Evolutionary conservation across 208 protist genomes (phyloP), one percentile per base, ranked within the genome.

Genomic region (Crithidia fasciculata): DNA sequence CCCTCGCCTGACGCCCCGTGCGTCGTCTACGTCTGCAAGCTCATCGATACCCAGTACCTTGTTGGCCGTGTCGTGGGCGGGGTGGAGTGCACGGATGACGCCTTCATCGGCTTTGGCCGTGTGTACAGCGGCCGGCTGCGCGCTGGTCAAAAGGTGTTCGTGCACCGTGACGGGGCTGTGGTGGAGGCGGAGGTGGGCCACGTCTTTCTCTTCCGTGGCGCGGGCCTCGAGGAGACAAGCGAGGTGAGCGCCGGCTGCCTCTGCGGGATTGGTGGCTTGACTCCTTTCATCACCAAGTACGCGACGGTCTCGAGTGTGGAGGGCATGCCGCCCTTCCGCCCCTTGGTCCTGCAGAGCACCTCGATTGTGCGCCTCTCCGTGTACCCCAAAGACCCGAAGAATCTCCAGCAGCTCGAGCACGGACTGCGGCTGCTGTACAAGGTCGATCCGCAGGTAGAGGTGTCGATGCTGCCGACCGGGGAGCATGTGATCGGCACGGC

Each of bases 291-390:
- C 55, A 90, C 93, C 40, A 99, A 99, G 80, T 94, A 95, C 52
- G 98, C 98, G 4, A 99, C 98, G 6, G 63, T 99, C 5, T 89
- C 85, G 16, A 89, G 78, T 3, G 76, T 77, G 37, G 75, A 83
- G 18, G 72, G 76, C 53, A 89, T 91, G 59, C 95, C 96, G 16
- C 81, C 94, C 10, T 95, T 99, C 64, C 69, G 66, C 8, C 84
- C 89, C 5, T 84, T 99, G 55, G 83, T 95, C 43, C 75, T 97
- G 55, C 90, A 88, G 18, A 96, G 92, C 74, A 96, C 89, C 16
- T 98, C 98, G 5, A 99, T 99, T 82, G 97, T 99, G 62, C 97
- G 96, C 10, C 95, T 99, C 43, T 98, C 97, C 16, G 81, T 99
- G 8, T 96, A 98, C 60, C 93, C 98, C 49, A 81, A 92, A 53